phyloP scores from a whole-genome alignment of 805 yeast genomes.

The Spathaspora arborariae region DNA sequence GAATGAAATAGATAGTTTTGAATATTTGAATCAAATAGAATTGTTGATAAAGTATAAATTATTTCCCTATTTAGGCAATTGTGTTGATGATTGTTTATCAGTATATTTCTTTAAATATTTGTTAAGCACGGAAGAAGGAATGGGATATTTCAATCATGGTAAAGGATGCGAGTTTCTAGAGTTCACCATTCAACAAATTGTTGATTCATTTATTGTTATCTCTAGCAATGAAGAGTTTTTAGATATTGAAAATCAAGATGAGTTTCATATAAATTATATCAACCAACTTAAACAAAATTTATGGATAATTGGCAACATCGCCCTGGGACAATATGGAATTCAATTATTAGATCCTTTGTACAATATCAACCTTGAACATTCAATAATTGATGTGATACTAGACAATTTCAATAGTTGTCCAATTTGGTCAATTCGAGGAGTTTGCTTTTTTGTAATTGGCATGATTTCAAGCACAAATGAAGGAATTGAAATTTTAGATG shows the following conservation, averaged over 20 bases:
- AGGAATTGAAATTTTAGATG: conserved; percentile 84
- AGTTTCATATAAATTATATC: conserved; percentile 29
- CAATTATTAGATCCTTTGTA: conserved; percentile 34
- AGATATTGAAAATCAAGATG: conserved; percentile 17
- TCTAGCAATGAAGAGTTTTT: conserved; percentile 16
- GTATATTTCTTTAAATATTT: conserved; percentile 70
- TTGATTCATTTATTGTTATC: conserved; percentile 4
- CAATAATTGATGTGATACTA: conserved; percentile 45
- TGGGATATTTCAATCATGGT: conserved; percentile 46
- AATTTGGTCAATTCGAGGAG: conserved; percentile 61
- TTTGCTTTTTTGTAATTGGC: conserved; percentile 77
- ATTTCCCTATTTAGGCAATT: conserved; percentile 19
- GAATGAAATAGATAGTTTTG: conserved; percentile 45
- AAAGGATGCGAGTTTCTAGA: conserved; percentile 42
- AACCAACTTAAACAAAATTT: conserved; percentile 61
- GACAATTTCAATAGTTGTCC: conserved; percentile 28
- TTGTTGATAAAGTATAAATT: conserved; percentile 21
- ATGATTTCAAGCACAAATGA: conserved; percentile 66
- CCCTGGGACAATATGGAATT: conserved; percentile 68
- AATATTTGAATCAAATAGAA: conserved; percentile 50
- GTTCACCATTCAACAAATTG: conserved; percentile 21
- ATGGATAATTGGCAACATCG: conserved; percentile 87
- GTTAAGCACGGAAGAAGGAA: conserved; percentile 78
- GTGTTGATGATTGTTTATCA: not conserved
- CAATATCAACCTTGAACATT: conserved; percentile 14